Percentiles rank a stretch among this genome's conserved stretches.
phyloP scores from a whole-genome alignment of 2,329 filamentous ascomycete genomes.

The Fusarium marasasianum region DNA sequence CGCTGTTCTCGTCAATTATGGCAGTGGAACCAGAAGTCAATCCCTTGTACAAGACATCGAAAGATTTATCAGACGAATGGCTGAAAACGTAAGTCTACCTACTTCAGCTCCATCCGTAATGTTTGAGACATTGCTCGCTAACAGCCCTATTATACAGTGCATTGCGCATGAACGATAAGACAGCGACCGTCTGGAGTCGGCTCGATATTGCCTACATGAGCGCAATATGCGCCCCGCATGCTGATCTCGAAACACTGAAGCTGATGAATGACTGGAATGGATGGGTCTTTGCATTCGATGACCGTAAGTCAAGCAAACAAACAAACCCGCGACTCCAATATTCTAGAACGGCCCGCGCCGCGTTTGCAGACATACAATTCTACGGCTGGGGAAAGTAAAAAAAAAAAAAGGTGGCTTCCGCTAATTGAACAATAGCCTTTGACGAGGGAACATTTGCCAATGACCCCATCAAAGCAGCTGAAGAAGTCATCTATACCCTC shows the following conservation, averaged over 20 bases:
- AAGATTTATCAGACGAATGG: slow-evolving; percentile 17
- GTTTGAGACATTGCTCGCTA: background rate
- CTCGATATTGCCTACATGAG: slow-evolving; percentile 25
- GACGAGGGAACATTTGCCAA: slow-evolving; percentile 20
- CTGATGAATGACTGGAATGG: slow-evolving; percentile 28
- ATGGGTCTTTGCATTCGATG: slow-evolving; percentile 25
- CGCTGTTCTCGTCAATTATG: slow-evolving; percentile 23
- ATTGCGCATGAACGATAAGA: slow-evolving; percentile 18
- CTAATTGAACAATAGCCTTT: slow-evolving; percentile 8
- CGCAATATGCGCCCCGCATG: slow-evolving; percentile 21
- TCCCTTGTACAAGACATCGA: slow-evolving; percentile 18
- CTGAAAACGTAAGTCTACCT: slow-evolving; percentile 7
- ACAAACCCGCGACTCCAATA: background rate
- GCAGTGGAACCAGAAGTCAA: slow-evolving; percentile 18
- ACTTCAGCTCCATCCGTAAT: background rate
- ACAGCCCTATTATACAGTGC: slow-evolving; percentile 3
- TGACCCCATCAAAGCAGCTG: slow-evolving; percentile 23
- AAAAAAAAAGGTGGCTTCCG: slow-evolving; percentile 4
- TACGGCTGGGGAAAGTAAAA: background rate
- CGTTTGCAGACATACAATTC: background rate
- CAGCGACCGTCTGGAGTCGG: slow-evolving; percentile 9
- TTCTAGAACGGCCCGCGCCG: slow-evolving; percentile 12
- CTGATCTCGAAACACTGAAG: slow-evolving; percentile 19
- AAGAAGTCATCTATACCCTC: slow-evolving; percentile 25
- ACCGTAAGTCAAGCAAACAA: slow-evolving; percentile 11